Percentiles rank a stretch among this genome's conserved stretches.
phyloP scores from a whole-genome alignment of 73 alveolate genomes.

The Symbiodinium pilosum region DNA sequence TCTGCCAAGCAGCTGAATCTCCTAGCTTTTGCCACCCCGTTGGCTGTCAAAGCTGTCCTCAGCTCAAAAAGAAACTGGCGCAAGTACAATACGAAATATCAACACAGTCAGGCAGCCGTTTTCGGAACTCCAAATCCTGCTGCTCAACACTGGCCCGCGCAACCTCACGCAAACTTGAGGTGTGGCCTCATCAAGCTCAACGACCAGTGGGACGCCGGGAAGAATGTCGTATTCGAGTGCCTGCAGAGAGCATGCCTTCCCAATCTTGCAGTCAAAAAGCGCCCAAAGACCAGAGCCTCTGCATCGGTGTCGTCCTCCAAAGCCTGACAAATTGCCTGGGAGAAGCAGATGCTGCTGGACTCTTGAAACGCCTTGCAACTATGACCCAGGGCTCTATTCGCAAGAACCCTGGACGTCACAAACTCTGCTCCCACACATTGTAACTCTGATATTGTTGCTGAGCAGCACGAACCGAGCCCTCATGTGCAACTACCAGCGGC shows the following conservation, averaged over 20 bases:
- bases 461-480: conserved; percentile 34
- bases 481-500: conserved; percentile 60
- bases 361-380: background rate
- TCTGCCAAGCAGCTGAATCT: background rate
- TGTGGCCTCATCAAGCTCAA: conserved; percentile 59
- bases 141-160: background rate
- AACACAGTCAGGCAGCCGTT: background rate
- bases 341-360: background rate
- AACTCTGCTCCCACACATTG: no score
- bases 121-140: background rate
- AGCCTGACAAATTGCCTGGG: conserved; percentile 59
- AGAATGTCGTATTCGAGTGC: conserved; percentile 13
- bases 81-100: background rate
- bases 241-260: background rate
- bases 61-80: background rate
- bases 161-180: background rate
- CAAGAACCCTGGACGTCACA: no score
- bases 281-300: background rate
- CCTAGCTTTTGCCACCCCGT: background rate
- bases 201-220: conserved; percentile 42
- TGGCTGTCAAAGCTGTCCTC: background rate
- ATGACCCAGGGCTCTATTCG: no score
- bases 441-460: background rate
- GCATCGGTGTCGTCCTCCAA: conserved; percentile 50
- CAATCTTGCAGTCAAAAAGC: no score